Conservation (phyloP, 2,329 filamentous ascomycete genomes). For the Colletotrichum sp. region DNA sequence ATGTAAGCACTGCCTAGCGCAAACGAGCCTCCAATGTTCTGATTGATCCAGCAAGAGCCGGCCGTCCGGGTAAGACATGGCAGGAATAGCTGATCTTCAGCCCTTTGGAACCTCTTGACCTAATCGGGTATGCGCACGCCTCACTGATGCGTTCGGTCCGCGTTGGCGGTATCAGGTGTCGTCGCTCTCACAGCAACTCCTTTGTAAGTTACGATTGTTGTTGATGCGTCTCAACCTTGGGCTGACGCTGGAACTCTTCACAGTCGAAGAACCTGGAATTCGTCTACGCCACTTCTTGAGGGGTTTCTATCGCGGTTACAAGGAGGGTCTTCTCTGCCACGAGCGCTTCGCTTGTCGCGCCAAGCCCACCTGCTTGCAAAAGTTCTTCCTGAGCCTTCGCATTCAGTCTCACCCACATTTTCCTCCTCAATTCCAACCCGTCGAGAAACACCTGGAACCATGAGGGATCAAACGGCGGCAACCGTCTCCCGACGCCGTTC, state of each 20-base stretch:
- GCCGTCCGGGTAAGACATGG: not conserved
- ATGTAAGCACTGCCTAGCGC: constrained; percentile 11
- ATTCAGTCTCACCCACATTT: constrained; percentile 63
- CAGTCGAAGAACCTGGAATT: not conserved
- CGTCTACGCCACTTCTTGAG: not conserved
- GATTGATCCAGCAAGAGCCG: not conserved
- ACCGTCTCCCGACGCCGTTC: constrained; percentile 44
- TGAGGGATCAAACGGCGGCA: constrained; percentile 48
- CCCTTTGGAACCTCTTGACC: not conserved
- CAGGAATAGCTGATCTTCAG: not conserved
- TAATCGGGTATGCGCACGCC: not conserved
- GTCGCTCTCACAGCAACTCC: not conserved
- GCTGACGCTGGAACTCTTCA: not conserved
- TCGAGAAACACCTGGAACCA: constrained; percentile 58
- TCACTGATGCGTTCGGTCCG: not conserved
- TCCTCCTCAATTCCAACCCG: constrained; percentile 60
- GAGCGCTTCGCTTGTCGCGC: not conserved
- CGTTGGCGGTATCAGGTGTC: not conserved
- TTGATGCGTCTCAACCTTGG: not conserved
- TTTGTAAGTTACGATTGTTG: not conserved
- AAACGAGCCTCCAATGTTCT: not conserved
- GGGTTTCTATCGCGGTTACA: not conserved
- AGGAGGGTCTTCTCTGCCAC: not conserved
- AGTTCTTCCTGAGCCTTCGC: constrained; percentile 15
- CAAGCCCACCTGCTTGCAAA: not conserved